Conservation (phyloP, 345 rosid species). For the Limnanthes douglasii region DNA sequence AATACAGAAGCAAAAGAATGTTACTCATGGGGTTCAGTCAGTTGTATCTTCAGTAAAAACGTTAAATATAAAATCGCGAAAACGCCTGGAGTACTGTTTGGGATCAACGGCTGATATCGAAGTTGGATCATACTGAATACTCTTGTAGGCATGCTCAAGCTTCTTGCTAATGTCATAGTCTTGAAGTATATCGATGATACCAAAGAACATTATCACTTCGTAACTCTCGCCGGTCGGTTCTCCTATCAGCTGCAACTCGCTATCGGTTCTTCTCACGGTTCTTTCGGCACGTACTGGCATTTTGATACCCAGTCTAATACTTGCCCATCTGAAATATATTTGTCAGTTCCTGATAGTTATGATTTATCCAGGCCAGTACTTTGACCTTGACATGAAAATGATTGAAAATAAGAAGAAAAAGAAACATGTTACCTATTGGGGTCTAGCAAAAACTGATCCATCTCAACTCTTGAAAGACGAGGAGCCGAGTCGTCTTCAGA, state of each 20-base stretch:
- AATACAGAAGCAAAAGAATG: no score
- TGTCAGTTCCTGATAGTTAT: not conserved
- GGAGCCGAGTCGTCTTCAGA: slow-evolving; percentile 16
- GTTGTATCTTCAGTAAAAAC: slow-evolving; percentile 54
- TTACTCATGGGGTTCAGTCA: no score
- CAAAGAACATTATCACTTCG: slow-evolving; percentile 72
- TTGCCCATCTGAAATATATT: slow-evolving; percentile 51
- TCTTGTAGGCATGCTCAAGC: slow-evolving; percentile 82
- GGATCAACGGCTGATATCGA: slow-evolving; percentile 89
- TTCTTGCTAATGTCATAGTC: slow-evolving; percentile 92
- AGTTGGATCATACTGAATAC: slow-evolving; percentile 70
- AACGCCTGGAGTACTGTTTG: slow-evolving; percentile 62
- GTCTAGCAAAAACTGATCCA: slow-evolving; percentile 18
- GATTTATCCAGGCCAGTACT: not conserved
- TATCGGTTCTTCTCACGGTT: slow-evolving; percentile 35
- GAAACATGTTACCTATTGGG: slow-evolving; percentile 23
- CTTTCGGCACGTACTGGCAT: slow-evolving; percentile 78
- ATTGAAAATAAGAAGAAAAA: no score
- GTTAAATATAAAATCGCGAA: slow-evolving; percentile 64
- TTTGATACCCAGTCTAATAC: slow-evolving; percentile 51
- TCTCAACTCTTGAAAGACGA: slow-evolving; percentile 20
- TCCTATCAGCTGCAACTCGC: slow-evolving; percentile 52
- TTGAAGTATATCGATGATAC: slow-evolving; percentile 81
- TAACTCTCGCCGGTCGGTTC: slow-evolving; percentile 68
- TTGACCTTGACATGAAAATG: no score